Evolutionary conservation across 2,329 filamentous ascomycete genomes (phyloP), one percentile per base, ranked within the genome.

Genomic region (Fusarium musae): DNA sequence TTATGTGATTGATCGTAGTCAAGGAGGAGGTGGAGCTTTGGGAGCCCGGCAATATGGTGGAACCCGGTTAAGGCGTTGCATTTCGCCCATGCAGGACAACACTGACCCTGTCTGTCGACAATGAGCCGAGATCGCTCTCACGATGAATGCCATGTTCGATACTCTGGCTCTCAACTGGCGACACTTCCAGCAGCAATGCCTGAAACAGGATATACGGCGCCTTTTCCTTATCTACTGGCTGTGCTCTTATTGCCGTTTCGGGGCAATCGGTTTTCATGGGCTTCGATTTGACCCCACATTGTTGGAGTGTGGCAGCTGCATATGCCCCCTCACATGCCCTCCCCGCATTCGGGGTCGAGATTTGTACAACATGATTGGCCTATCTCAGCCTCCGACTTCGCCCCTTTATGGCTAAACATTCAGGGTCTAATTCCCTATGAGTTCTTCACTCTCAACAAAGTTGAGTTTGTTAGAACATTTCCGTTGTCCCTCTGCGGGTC

Each of bases 281-380:
- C 32, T 44, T 58, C 32, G 17, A 11, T 44, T 37, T 47, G 28
- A 62, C 40, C 40, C 40, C 52, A 62, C 59, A 44, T 46, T 40
- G 52, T 30, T 63, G 54, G 47, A 63, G 37, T 26, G 34, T 67
- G 47, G 63, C 63, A 72, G 68, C 65, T 66, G 65, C 66, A 66
- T 59, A 28, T 70, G 68, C 70, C 73, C 73, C 75, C 75, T 75
- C 74, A 65, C 34, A 60, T 39, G 32, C n/a, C n/a, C 75, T 21
- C 75, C 75, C 74, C 74, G 75, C 75, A 77, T 75, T 77, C 64
- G 66, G 75, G 75, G 75, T 75, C 53, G 52, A 37, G 16, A 39
- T 60, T 32, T 46, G 34, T 23, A 50, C 23, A 21, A 36, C 28
- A 40, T 67, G 32, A 77, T 78, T 77, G 70, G 75, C 21, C 19